A percentile compares a stretch with the other conserved stretches of the same genome.
Evolutionary conservation across 2,329 filamentous ascomycete genomes (phyloP).

Genomic region (Cryphonectria japonica): DNA sequence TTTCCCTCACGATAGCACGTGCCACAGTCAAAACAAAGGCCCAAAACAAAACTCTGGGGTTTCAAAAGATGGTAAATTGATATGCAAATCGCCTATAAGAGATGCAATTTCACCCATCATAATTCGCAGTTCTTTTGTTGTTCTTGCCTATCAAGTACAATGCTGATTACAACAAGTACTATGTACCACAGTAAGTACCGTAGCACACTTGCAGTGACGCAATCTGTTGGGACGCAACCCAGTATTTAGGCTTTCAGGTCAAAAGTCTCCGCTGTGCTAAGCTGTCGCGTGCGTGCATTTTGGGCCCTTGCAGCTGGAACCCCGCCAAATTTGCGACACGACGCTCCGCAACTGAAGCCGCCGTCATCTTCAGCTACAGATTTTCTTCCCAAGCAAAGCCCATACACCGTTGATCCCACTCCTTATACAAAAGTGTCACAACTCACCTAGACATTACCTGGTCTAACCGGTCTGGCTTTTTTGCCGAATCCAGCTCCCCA

Average conservation of each 20-base stretch:
- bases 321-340: neutral
- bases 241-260: no score
- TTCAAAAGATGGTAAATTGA: neutral
- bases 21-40: neutral
- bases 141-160: neutral
- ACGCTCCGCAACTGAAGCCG: neutral
- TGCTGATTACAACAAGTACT: neutral
- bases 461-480: neutral
- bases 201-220: neutral
- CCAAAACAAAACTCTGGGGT: neutral
- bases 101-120: fast-evolving
- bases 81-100: neutral
- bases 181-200: neutral
- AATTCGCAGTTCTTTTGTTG: neutral
- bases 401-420: neutral
- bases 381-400: neutral
- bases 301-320: conserved; percentile 6
- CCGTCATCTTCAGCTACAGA: neutral
- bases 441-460: neutral
- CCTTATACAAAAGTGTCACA: neutral
- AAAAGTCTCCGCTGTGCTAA: neutral
- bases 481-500: neutral
- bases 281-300: neutral
- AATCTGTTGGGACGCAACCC: neutral
- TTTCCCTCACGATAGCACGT: neutral